Evolutionary conservation across 331 rosid genomes (phyloP), one percentile per base, ranked within the genome.

Genomic region (Erythrophleum ivorense): DNA sequence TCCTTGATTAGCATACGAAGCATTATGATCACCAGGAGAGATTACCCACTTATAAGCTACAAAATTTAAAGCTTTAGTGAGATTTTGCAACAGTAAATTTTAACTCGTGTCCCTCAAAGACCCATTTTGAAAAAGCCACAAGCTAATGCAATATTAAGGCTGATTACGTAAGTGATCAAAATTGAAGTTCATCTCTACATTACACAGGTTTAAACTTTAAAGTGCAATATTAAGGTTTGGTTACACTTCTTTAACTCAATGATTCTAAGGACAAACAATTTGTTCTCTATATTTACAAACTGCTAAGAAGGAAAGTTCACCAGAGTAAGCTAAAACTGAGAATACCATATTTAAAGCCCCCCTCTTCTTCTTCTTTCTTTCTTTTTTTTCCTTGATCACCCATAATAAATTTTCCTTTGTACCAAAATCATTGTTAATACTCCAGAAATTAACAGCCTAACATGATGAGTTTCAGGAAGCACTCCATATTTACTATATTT

Each of bases 241-340:
- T 69, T 53, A 40, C 41, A n/a, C 55, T 24, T 55, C 24, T 84
- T 58, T 11, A 34, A 57, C 14, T 59, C 75, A 18, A 75, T 38
- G 71, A 46, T 78, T 34, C 70, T 11, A 63, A 50, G 57, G 77
- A 80, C 66, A 84, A 68, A 46, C 29, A 24, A 45, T 45, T 69
- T 19, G n/a, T 21, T 70, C 41, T 46, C 12, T 59, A 13, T 21
- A 69, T 69, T 43, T 69, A 43, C 36, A 3, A 8, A 45, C 38
- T 21, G 33, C 34, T 43, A 12, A 29, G 18, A 40, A n/a, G 55
- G 75, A 33, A 45, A 9, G 16, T 21, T 21, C 7, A 19, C 11
- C 12, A 45, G n/a, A 16, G 7, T 68, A 48, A 67, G 34, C 21
- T 69, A 50, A 46, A 69, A 69, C 15, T 11, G 15, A 19, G 57